A percentile compares a stretch with the other conserved stretches of the same genome.
phyloP scores from a whole-genome alignment of 768 basidiomycete species.

The Steccherinum ochraceum region DNA sequence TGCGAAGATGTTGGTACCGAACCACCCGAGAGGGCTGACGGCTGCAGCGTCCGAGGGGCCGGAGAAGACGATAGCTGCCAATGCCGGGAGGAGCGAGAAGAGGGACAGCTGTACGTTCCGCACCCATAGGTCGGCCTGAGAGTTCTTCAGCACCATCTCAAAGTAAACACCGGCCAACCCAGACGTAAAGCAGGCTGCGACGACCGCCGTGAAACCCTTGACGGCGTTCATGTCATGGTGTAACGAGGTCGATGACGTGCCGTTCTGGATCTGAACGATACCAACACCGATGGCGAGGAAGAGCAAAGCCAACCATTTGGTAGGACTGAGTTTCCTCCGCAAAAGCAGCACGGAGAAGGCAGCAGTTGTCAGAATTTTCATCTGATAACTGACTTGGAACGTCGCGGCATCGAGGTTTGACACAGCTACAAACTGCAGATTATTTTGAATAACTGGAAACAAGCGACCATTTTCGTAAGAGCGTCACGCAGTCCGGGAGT shows the following conservation, averaged over 20 bases:
- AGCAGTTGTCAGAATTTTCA: conserved; percentile 95
- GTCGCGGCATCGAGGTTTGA: conserved; percentile 93
- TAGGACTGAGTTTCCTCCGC: conserved; percentile 62
- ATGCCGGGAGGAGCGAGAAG: conserved; percentile 87
- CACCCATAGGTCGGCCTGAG: conserved; percentile 88
- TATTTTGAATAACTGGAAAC: conserved; percentile 86
- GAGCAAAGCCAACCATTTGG: conserved; percentile 81
- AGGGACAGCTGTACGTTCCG: conserved; percentile 94
- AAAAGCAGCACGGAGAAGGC: conserved; percentile 81
- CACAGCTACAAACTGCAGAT: conserved; percentile 91
- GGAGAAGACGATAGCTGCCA: conserved; percentile 65
- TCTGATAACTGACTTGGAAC: conserved; percentile 95
- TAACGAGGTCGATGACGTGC: conserved; percentile 3
- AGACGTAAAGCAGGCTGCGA: conserved; percentile 88
- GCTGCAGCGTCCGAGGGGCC: conserved; percentile 31
- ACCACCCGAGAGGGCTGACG: conserved; percentile 22
- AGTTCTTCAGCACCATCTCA: conserved; percentile 93
- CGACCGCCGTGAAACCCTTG: conserved; percentile 87
- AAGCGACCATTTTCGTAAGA: not conserved
- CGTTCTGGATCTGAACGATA: conserved; percentile 53
- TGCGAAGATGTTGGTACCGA: conserved; percentile 50
- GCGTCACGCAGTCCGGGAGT: too few relatives aligned
- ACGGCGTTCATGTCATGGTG: conserved; percentile 66
- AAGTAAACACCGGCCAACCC: conserved; percentile 98
- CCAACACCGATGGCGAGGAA: conserved; percentile 86